A percentile compares a stretch with the other conserved stretches of the same genome.
Conservation (phyloP, 257 asterid genomes). For the Scutellaria galericulata region DNA sequence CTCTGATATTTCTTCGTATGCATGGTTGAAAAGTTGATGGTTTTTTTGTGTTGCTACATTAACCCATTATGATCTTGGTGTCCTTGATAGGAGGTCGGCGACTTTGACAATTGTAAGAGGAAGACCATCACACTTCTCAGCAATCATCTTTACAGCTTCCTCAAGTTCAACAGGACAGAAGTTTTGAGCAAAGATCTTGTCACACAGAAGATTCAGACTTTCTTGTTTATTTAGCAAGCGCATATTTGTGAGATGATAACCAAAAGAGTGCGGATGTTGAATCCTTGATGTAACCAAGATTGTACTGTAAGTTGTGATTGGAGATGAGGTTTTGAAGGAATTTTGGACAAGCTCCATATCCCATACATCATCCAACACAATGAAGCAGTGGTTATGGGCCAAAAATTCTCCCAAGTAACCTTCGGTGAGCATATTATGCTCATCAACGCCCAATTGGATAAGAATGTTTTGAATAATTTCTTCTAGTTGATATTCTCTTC, state of each 20-base stretch:
- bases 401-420: background rate
- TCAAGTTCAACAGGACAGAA: background rate
- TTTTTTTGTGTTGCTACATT: background rate
- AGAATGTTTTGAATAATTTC: background rate
- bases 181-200: background rate
- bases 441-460: background rate
- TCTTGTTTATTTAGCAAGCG: background rate
- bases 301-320: background rate
- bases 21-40: background rate
- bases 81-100: background rate
- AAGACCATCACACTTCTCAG: conserved; percentile 18
- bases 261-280: too few species aligned
- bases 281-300: background rate
- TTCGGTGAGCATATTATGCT: too few species aligned
- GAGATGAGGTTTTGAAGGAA: too few species aligned
- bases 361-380: background rate
- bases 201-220: background rate
- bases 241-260: background rate
- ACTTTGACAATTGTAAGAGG: background rate
- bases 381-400: too few species aligned
- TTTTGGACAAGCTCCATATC: background rate
- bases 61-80: background rate
- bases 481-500: background rate
- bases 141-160: background rate
- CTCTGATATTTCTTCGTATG: conserved; percentile 5